A percentile compares a stretch with the other conserved stretches of the same genome.
phyloP scores from a whole-genome alignment of 2,329 filamentous ascomycete species.

The Leptoxyphium fumago region DNA sequence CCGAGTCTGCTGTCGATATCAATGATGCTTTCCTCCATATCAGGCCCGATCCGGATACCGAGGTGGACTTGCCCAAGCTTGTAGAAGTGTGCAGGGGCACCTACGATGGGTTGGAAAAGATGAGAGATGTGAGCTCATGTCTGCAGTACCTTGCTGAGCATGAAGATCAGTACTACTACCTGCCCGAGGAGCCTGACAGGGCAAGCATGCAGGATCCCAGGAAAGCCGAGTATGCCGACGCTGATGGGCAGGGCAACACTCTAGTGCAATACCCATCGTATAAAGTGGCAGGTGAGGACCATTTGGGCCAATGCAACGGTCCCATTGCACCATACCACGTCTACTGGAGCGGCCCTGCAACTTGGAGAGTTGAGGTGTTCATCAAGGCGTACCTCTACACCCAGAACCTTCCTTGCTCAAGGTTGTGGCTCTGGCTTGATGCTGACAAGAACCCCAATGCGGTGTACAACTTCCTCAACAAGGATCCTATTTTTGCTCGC shows the following conservation, averaged over 20 bases:
- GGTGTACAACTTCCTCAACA: conserved; percentile 35
- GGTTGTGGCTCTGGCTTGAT: conserved; percentile 41
- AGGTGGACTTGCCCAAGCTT: conserved; percentile 37
- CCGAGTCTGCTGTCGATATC: conserved; percentile 33
- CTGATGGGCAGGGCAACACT: conserved; percentile 28
- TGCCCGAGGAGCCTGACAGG: conserved; percentile 27
- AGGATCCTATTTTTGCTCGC: conserved; percentile 37
- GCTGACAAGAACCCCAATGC: conserved; percentile 36
- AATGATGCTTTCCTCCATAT: conserved; percentile 39
- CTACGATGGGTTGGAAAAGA: conserved; percentile 38
- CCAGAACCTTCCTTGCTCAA: conserved; percentile 40
- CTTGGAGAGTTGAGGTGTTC: conserved; percentile 42
- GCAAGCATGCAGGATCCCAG: conserved; percentile 28
- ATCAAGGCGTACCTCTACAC: conserved; percentile 43
- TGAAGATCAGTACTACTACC: conserved; percentile 35
- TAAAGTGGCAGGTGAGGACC: conserved; percentile 24
- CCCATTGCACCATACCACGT: conserved; percentile 42
- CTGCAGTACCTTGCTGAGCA: conserved; percentile 35
- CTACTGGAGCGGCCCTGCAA: conserved; percentile 43
- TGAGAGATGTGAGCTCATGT: conserved; percentile 39
- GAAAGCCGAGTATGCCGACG: conserved; percentile 27
- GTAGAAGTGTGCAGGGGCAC: conserved; percentile 40
- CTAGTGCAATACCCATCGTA: conserved; percentile 23
- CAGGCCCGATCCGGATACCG: conserved; percentile 37
- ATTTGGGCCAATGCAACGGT: conserved; percentile 36